These are phyloP conservation scores for Annona squamosa DNA, from an alignment of 164 flowering plant genomes.

Conservation along the genomic window DNA sequence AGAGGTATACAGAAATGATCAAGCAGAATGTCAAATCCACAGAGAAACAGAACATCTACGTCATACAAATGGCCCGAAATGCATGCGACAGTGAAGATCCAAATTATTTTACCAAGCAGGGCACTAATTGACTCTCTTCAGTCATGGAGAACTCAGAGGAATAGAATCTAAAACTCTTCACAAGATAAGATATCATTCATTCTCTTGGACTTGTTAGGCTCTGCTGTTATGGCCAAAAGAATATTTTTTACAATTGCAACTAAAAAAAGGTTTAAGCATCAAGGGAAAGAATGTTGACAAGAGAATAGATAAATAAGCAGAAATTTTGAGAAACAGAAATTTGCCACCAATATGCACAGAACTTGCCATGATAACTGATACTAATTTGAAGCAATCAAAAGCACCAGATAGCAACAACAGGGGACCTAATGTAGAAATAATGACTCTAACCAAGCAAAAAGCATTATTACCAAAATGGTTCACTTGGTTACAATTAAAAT, in stretches of 20 bases:
- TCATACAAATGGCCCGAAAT: background rate
- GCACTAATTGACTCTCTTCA: no score
- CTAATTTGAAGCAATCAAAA: background rate
- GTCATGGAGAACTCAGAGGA: background rate
- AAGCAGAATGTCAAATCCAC: background rate
- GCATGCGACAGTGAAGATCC: background rate
- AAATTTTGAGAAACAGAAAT: no score
- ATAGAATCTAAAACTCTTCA: background rate
- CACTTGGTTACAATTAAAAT: no score
- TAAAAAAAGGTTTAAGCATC: no score
- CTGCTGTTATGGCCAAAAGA: background rate
- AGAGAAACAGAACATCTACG: background rate
- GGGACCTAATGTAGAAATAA: background rate
- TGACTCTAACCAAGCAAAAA: background rate
- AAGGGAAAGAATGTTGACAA: background rate
- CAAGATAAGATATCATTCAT: background rate
- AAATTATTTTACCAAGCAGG: no score
- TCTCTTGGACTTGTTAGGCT: background rate
- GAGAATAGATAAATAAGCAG: background rate
- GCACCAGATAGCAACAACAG: background rate
- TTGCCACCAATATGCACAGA: background rate
- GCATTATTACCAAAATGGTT: no score
- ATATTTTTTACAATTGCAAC: no score
- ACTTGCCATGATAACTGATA: background rate
- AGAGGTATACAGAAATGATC: background rate